Percentiles rank a stretch among this genome's conserved stretches.
Conservation (phyloP, 768 basidiomycete species). For the Mycena epipterygia region DNA sequence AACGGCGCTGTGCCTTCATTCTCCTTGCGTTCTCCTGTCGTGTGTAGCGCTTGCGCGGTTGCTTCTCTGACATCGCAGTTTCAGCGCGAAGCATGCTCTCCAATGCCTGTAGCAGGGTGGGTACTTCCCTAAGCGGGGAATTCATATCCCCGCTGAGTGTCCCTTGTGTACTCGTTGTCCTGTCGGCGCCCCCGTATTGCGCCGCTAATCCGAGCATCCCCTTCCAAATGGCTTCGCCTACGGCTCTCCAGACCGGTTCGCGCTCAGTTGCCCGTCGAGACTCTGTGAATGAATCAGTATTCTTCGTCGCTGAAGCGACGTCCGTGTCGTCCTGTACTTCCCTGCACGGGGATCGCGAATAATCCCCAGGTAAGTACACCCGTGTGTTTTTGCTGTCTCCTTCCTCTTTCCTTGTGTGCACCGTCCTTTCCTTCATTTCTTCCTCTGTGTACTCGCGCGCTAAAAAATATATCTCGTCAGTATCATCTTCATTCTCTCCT, state of each 20-base stretch:
- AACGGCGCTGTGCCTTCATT: too few species aligned
- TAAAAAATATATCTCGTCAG: conserved; percentile 14
- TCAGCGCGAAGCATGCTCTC: conserved; percentile 4
- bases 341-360: conserved; percentile 21
- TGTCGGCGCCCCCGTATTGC: conserved; percentile 13
- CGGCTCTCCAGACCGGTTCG: not conserved
- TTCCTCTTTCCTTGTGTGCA: not conserved
- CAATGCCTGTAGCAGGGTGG: not conserved
- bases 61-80: not conserved
- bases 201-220: conserved; percentile 13
- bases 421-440: not conserved
- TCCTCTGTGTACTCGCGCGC: too few species aligned
- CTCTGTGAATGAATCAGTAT: not conserved
- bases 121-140: conserved; percentile 29
- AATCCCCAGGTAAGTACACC: conserved; percentile 10
- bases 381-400: conserved; percentile 6
- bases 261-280: not conserved
- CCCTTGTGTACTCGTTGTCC: not conserved
- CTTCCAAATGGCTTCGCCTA: not conserved
- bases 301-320: not conserved
- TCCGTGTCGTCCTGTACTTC: conserved; percentile 5
- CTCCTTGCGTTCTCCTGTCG: conserved; percentile 1
- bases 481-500: not conserved
- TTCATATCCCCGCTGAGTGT: conserved; percentile 20
- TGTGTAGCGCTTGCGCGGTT: not conserved